phyloP scores from a whole-genome alignment of 164 flowering plant species.

The Annona squamosa region DNA sequence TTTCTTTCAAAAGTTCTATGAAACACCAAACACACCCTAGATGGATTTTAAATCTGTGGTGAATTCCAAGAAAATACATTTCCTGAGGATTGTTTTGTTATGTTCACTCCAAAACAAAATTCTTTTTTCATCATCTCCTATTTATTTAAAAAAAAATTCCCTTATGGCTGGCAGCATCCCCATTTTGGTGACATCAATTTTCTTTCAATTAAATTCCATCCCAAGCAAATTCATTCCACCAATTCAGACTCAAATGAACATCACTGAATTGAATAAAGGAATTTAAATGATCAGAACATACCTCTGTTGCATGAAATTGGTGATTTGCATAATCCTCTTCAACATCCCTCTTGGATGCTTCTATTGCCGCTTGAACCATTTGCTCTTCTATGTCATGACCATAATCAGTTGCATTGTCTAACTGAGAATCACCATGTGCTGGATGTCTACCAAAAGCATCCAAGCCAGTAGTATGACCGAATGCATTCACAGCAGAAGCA shows the following conservation, averaged over 20 bases:
- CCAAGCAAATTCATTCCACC: too few species aligned
- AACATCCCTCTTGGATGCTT: slow-evolving; percentile 81
- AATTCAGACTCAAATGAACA: neutral
- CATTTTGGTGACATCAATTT: too few species aligned
- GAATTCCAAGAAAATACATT: too few species aligned
- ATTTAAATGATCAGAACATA: slow-evolving; percentile 15
- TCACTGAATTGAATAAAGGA: neutral
- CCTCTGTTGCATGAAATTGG: slow-evolving; percentile 18
- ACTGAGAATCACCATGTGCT: slow-evolving; percentile 46
- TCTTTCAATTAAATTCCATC: too few species aligned
- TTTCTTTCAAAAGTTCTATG: too few species aligned
- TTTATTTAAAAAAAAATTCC: too few species aligned
- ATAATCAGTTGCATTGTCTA: slow-evolving; percentile 35
- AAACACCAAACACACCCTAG: too few species aligned
- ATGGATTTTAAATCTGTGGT: too few species aligned
- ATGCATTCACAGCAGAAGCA: slow-evolving; percentile 18
- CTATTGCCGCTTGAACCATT: slow-evolving; percentile 94
- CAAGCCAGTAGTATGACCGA: slow-evolving; percentile 10
- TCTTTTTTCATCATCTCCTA: too few species aligned
- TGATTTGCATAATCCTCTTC: slow-evolving; percentile 27
- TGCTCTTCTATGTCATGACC: slow-evolving; percentile 86
- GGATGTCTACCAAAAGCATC: slow-evolving; percentile 17
- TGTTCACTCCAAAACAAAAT: too few species aligned
- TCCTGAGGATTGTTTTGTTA: too few species aligned
- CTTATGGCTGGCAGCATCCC: too few species aligned